Base-by-base conservation (phyloP, 345 rosid genomes). In the Diplotaxis tenuifolia region DNA sequence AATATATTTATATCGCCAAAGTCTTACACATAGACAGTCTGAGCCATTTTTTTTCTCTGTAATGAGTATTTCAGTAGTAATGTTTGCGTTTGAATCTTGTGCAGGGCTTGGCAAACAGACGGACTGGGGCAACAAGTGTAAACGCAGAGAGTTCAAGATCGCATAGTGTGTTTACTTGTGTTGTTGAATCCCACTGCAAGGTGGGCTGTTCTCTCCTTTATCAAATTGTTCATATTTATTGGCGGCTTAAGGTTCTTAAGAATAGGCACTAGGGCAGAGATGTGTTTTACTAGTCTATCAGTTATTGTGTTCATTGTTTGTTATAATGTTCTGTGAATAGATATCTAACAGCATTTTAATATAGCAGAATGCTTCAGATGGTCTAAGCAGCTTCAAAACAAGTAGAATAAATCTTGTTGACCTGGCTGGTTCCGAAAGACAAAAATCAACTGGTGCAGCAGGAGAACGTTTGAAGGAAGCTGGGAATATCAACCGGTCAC, bases 131-230 rank as follows among this genome's bases (percentile, higher is more conserved):
- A 62, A 93, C 97, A 7, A 89, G 88, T 74, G 81, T 93, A 54
- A 93, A 93, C 85, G 88, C 93, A 64, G 96, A 93, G 75, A 93
- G 96, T 80, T 90, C 98, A 45, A 88, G 97, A 29, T 90, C 97
- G 11, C 98, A 89, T 45, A 83, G 96, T 75, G 97, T 93, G 69
- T 88, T 90, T 72, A 93, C 93, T 66, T 93, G 96, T 73, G 78
- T 93, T 74, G 89, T 90, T 66, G 96, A 90, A 73, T 89, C 89
- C 25, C 86, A 84, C 25, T 86, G 96, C 86, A 93, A 93, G 93
- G 97, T 93, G 81, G 50, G 53, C 7, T 32, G 4, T 7, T n/a
- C n/a, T n/a, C n/a, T n/a, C n/a, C n/a, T n/a, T n/a, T n/a, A n/a
- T n/a, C n/a, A n/a, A n/a, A n/a, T n/a, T n/a, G n/a, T n/a, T n/a